Evolutionary conservation across 257 asterid genomes (phyloP), one percentile per base, ranked within the genome.

Genomic region (Solanum piurae): DNA sequence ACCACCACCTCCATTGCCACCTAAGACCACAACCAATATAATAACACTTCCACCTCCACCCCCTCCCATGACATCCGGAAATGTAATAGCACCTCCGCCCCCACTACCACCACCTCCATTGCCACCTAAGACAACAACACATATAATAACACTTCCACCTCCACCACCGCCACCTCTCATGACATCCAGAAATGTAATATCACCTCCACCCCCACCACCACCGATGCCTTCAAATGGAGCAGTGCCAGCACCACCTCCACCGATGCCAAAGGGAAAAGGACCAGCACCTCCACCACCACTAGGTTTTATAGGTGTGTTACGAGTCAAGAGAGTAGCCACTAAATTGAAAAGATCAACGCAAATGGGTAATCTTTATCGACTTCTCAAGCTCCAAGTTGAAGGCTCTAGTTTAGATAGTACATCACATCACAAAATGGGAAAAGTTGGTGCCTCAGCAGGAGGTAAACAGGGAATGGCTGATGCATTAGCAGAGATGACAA

Each of bases 381-480:
- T 89, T 68, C 95, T 95, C 21, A 95, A 93, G 88, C 93, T 94
- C 84, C 94, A 95, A 87, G 92, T 95, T 29, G 98, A 95, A 90
- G 98, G 98, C 36, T 89, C 94, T 11, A 88, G 84, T 83, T 75
- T 85, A 73, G 89, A 89, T 10, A 92, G 87, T 58, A 90, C 88
- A 91, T 49, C 33, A 4, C 93, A 91, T 9, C 91, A 89, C 25
- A 92, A 87, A 87, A 88, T 92, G 29, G 90, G 89, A 52, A 58
- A 86, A 37, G 93, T 93, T 80, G 87, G 90, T 3, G 12, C 83
- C 12, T 2, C 92, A 7, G 31, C 29, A 29, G 94, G 94, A 18
- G 95, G 92, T 13, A 94, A 94, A 90, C 94, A 91, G 55, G 96
- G 98, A 55, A 93, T 94, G 98, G 98, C 96, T 66, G 98, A 94